A percentile compares a stretch with the other conserved stretches of the same genome.
Conservation (phyloP, 371 early-diverging fungal species). For the Parasitella parasitica region DNA sequence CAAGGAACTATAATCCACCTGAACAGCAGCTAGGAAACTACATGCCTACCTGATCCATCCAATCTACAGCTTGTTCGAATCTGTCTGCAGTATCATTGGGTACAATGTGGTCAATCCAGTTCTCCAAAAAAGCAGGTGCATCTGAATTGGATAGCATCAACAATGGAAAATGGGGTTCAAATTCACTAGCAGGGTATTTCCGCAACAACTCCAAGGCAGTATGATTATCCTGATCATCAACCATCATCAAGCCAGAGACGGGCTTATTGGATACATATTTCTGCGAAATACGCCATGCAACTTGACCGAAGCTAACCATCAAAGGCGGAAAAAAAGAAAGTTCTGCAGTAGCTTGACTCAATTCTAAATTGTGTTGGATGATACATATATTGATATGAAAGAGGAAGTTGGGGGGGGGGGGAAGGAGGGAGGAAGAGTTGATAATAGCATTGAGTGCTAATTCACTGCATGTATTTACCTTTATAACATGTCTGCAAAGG, state of each 20-base stretch:
- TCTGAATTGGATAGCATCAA: not conserved
- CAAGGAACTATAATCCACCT: not conserved
- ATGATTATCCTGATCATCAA: not conserved
- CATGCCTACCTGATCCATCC: constrained; percentile 37
- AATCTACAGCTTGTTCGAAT: constrained; percentile 12
- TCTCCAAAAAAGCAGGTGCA: constrained; percentile 29
- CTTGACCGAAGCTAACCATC: constrained; percentile 30
- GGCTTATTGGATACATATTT: constrained; percentile 46
- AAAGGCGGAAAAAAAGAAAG: constrained; percentile 43
- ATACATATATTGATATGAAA: too few relatives aligned
- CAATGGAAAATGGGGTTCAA: constrained; percentile 45
- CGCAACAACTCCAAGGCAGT: not conserved
- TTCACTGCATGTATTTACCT: constrained; percentile 11
- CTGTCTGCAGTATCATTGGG: not conserved
- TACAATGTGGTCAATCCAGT: constrained; percentile 23
- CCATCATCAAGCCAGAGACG: constrained; percentile 34
- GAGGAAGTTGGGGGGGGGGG: too few relatives aligned
- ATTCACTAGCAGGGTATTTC: constrained; percentile 23
- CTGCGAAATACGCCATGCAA: constrained; percentile 34
- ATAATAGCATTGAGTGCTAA: not conserved
- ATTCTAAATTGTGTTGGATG: constrained; percentile 3
- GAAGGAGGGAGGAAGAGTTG: not conserved
- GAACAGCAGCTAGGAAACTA: not conserved
- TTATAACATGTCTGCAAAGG: constrained; percentile 21
- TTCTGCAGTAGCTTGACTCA: constrained; percentile 19